A percentile compares a stretch with the other conserved stretches of the same genome.
phyloP scores from a whole-genome alignment of 345 rosid species.

The Murraya koenigii region DNA sequence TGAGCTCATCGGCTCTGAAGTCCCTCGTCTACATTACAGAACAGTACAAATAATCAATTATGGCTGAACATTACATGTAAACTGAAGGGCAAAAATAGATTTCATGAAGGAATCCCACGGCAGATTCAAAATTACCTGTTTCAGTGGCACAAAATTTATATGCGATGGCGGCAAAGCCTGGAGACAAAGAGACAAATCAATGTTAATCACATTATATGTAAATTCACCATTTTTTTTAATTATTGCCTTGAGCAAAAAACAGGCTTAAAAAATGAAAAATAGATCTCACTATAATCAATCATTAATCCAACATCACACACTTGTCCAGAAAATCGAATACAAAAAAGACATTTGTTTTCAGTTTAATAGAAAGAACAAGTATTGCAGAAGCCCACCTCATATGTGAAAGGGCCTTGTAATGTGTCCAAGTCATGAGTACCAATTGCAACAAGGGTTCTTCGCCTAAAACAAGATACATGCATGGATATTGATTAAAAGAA shows the following conservation, averaged over 20 bases:
- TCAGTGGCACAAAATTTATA: conserved; percentile 73
- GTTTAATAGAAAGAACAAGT: background rate
- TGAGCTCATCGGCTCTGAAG: conserved; percentile 76
- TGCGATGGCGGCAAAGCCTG: conserved; percentile 76
- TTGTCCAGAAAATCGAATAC: background rate
- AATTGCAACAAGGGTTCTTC: conserved; percentile 82
- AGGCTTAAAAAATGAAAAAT: background rate
- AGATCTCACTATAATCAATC: background rate
- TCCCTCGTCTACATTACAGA: conserved; percentile 41
- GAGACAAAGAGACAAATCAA: conserved; percentile 13
- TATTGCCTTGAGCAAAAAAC: background rate
- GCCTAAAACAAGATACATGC: conserved; percentile 42
- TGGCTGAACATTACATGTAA: background rate
- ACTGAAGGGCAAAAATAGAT: background rate
- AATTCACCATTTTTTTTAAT: background rate
- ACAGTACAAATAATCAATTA: conserved; percentile 17
- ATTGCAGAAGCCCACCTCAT: conserved; percentile 60
- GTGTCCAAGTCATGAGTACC: conserved; percentile 98
- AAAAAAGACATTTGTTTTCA: background rate
- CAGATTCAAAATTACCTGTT: conserved; percentile 51
- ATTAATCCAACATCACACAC: background rate
- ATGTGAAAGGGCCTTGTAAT: conserved; percentile 82
- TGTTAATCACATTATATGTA: background rate
- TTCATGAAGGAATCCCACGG: background rate
- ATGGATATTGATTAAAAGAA: background rate